phyloP scores from a whole-genome alignment of 768 basidiomycete species.

The Tubosaeta sp. region DNA sequence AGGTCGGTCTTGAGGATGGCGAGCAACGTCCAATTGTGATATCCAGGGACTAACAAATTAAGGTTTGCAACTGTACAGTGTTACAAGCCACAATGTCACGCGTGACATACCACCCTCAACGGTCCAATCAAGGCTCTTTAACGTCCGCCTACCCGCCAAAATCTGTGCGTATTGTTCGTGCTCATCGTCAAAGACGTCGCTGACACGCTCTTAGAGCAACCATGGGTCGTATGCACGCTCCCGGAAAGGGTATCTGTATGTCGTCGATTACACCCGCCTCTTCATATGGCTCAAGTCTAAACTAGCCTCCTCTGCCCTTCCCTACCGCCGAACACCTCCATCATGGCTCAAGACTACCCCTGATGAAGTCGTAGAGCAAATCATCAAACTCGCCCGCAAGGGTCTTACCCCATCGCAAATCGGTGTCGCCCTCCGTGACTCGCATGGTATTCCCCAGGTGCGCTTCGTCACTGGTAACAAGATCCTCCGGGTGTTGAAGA shows the following conservation, averaged over 20 bases:
- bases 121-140: conserved; percentile 1
- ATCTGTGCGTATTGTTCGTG: conserved; percentile 33
- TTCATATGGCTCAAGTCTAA: conserved; percentile 35
- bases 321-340: conserved; percentile 92
- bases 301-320: conserved; percentile 81
- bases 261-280: conserved; percentile 16
- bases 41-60: conserved; percentile 37
- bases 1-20: conserved; percentile 25
- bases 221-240: conserved; percentile 99
- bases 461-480: conserved; percentile 99
- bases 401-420: conserved; percentile 97
- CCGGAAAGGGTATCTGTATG: conserved; percentile 99
- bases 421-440: conserved; percentile 96
- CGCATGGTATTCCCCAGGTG: conserved; percentile 97
- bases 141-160: conserved; percentile 20
- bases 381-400: conserved; percentile 96
- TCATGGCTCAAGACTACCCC: conserved; percentile 96
- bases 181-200: conserved; percentile 7
- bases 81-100: conserved; percentile 31
- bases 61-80: conserved; percentile 63
- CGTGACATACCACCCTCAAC: conserved; percentile 31
- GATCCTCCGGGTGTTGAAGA: conserved; percentile 96
- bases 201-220: conserved; percentile 32
- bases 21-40: background rate
- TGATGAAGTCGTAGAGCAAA: conserved; percentile 93